Base-by-base conservation (phyloP, 164 flowering plant genomes). In the Stephania cephalantha region DNA sequence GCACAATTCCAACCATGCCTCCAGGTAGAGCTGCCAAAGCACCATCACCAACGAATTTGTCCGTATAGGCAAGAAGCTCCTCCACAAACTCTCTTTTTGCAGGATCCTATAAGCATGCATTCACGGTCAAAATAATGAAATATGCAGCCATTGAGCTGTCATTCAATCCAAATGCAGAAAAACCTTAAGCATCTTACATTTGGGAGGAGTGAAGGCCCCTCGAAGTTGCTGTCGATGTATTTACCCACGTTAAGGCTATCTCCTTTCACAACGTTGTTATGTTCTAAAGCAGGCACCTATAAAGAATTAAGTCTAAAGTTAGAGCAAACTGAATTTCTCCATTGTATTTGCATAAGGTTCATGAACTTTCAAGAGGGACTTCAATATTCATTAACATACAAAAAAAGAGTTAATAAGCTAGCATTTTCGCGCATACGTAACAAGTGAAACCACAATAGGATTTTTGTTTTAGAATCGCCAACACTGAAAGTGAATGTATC, bases 211-310 rank as follows among this genome's bases (percentile, higher is more conserved):
- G 91, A 78, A 75, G 91, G 93, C 72, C 92, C 96, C 79, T 86
- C 88, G 72, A 91, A 91, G 80, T 85, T 82, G 74, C 69, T 79
- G 46, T 91, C 92, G 6, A 91, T 64, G 72, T 88, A 91, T 68
- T 84, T 88, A 17, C 55, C 13, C 22, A 94, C 82, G 74, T 92
- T 96, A 73, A 94, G 85, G 75, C 96, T 90, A 82, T 94, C 97
- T 73, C 93, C 98, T 71, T 12, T 89, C 31, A 94, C 85, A 83
- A 88, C 82, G 74, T 86, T 85, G 69, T 92, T 86, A 83, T 92
- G 94, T 81, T 94, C 98, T 83, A 94, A 69, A 6, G 97, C 53
- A 73, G 98, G 98, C 63, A 93, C 97, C 97, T 93, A 83, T 50
- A 70, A 9, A 66, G 35, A 31, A 31, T 42, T 18, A 17, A 66